Evolutionary conservation across 441 rosid genomes (phyloP).

Genomic region (Pelargonium myrrhifolium): DNA sequence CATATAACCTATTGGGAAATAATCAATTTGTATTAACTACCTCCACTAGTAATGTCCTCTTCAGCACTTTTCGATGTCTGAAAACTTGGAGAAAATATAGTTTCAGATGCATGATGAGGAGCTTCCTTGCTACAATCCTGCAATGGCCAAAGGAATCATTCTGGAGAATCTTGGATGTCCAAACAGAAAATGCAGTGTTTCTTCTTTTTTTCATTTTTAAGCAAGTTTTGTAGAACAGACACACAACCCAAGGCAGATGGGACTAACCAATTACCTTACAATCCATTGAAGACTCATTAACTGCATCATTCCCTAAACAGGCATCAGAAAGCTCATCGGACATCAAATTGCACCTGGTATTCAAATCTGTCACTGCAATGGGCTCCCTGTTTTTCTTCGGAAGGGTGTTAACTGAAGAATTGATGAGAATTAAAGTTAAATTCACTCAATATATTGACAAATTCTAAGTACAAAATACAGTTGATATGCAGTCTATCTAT

Average conservation of each 20-base stretch:
- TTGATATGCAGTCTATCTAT: too few species aligned
- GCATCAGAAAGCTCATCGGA: conserved; percentile 23
- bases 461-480: too few species aligned
- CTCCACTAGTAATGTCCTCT: conserved; percentile 34
- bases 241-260: conserved; percentile 7
- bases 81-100: conserved; percentile 64
- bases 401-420: conserved; percentile 25
- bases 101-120: conserved; percentile 25
- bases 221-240: background rate
- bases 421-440: conserved; percentile 1
- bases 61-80: conserved; percentile 36
- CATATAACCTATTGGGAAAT: background rate
- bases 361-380: conserved; percentile 24
- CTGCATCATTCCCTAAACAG: conserved; percentile 24
- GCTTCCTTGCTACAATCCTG: conserved; percentile 39
- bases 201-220: background rate
- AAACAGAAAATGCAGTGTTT: background rate
- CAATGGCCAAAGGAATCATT: conserved; percentile 20
- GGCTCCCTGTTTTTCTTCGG: conserved; percentile 35
- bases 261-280: conserved; percentile 31
- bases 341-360: conserved; percentile 21
- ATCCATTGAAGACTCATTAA: conserved; percentile 22
- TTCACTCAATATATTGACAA: background rate
- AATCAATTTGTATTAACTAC: conserved; percentile 21
- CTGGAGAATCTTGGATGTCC: conserved; percentile 3